Evolutionary conservation across 2,329 filamentous ascomycete species (phyloP).

Genomic region (Pseudocercospora crystallina): DNA sequence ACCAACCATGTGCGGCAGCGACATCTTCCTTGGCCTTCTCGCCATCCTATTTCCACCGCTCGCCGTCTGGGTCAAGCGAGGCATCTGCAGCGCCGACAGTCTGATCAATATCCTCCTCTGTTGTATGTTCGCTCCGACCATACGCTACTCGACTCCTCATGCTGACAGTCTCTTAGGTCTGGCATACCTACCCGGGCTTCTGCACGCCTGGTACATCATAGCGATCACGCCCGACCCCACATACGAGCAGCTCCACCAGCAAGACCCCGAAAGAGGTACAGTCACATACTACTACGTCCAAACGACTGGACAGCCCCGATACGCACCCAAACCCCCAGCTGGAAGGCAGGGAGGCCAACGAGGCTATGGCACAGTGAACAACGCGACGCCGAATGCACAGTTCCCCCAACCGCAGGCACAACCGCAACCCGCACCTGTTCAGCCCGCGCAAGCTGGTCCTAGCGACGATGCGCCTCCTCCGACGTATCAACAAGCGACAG

Average conservation of each 20-base stretch:
- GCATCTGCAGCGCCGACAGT: conserved; percentile 87
- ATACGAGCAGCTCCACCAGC: conserved; percentile 65
- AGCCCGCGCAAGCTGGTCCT: conserved; percentile 45
- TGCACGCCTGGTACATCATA: conserved; percentile 99
- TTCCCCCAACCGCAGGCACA: conserved; percentile 39
- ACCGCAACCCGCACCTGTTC: conserved; percentile 38
- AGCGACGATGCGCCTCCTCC: conserved; percentile 62
- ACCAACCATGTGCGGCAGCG: conserved; percentile 57
- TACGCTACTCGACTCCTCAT: neutral
- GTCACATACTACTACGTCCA: conserved; percentile 75
- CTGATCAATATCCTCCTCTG: conserved; percentile 94
- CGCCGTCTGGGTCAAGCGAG: conserved; percentile 92
- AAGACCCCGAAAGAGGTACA: conserved; percentile 55
- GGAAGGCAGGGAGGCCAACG: conserved; percentile 24
- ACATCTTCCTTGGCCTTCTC: conserved; percentile 61
- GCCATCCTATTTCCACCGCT: conserved; percentile 59
- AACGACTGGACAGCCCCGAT: conserved; percentile 32
- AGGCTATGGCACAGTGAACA: conserved; percentile 44
- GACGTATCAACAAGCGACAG: conserved; percentile 80
- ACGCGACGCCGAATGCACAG: conserved; percentile 38
- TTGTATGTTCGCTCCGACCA: conserved; percentile 28
- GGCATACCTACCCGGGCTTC: conserved; percentile 70
- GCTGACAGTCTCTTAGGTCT: conserved; percentile 28
- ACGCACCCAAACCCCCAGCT: conserved; percentile 15
- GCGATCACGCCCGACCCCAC: conserved; percentile 76